Base-by-base conservation (phyloP, 768 basidiomycete species). In the Trametes elegans region DNA sequence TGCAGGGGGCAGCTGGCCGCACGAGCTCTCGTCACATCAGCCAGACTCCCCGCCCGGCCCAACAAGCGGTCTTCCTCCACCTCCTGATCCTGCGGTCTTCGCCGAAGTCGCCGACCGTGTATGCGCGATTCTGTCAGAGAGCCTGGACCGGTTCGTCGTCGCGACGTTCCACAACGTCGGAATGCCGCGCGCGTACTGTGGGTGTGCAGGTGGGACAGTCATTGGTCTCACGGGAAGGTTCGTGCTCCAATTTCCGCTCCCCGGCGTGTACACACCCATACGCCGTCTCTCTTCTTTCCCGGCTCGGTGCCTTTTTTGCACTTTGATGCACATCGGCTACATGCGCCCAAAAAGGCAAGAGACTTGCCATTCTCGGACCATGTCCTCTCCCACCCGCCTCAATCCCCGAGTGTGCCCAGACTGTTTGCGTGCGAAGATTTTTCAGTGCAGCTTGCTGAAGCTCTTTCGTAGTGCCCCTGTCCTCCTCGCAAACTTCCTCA, bases 161-260 rank as follows among this genome's bases (percentile, higher is more conserved):
- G 86, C 85, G 3, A 85, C 88, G 44, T 81, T 82, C 65, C 83
- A 81, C 63, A 85, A 79, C 50, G 87, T 90, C 8, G 89, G 89
- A 10, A 88, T 81, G 54, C 77, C 77, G 49, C 75, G 88, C 39
- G 86, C 84, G 1, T 66, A 84, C 19, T 90, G 88, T 59, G 89
- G 89, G 10, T 80, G 88, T 38, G 69, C 82, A 2, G 87, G 78
- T 3, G 87, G 88, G 0, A 69, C 71, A 27, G n/a, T 81, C 10
- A 75, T 82, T 49, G 73, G 72, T 10, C 59, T 84, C 7, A 35
- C 76, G 3, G 79, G 79, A 8, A 77, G 76, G 16, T 67, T 71
- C 59, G 62, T 55, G 3, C 39, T 34, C 42, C n/a, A n/a, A 29
- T 58, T 49, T 36, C 32, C 40, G 41, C 45, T 39, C 38, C 24